Percentiles rank a stretch among this genome's conserved stretches.
Conservation (phyloP, 2,329 filamentous ascomycete genomes). For the Colletotrichum sp. region DNA sequence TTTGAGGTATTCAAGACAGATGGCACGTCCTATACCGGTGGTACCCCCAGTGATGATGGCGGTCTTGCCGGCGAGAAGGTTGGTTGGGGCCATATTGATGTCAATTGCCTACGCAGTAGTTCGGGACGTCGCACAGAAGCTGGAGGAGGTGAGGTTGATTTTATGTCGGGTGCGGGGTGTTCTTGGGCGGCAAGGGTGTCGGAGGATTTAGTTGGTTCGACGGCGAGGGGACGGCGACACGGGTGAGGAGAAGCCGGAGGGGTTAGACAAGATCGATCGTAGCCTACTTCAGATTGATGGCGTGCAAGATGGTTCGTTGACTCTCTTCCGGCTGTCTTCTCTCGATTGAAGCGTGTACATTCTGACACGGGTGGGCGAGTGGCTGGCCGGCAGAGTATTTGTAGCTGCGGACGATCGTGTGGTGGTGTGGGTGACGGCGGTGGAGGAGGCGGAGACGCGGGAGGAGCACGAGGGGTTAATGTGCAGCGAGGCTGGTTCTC, state of each 20-base stretch:
- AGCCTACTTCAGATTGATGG: not conserved
- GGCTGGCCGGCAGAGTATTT: not conserved
- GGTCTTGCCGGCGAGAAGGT: slow-evolving; percentile 74
- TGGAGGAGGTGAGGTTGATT: not conserved
- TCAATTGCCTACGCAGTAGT: not conserved
- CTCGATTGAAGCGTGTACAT: not conserved
- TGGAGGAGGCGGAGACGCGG: not conserved
- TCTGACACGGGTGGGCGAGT: not conserved
- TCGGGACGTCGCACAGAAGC: not conserved
- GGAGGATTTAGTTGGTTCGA: not conserved
- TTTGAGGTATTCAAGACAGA: slow-evolving; percentile 77
- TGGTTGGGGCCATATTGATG: slow-evolving; percentile 44
- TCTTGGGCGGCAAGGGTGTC: not conserved
- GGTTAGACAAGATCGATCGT: not conserved
- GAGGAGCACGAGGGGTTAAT: slow-evolving; percentile 6
- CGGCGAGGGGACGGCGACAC: not conserved
- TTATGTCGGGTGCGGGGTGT: not conserved
- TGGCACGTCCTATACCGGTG: slow-evolving; percentile 86
- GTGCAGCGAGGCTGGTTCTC: slow-evolving; percentile 11
- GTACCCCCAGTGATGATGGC: slow-evolving; percentile 88
- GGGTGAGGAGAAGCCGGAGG: not conserved
- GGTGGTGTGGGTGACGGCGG: not conserved
- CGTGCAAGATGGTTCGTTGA: not conserved
- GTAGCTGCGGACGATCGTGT: not conserved
- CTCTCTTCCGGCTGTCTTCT: not conserved